A percentile compares a stretch with the other conserved stretches of the same genome.
Evolutionary conservation across 1,284 basidiomycete species (phyloP).

Genomic region (Termitomyces sp.): DNA sequence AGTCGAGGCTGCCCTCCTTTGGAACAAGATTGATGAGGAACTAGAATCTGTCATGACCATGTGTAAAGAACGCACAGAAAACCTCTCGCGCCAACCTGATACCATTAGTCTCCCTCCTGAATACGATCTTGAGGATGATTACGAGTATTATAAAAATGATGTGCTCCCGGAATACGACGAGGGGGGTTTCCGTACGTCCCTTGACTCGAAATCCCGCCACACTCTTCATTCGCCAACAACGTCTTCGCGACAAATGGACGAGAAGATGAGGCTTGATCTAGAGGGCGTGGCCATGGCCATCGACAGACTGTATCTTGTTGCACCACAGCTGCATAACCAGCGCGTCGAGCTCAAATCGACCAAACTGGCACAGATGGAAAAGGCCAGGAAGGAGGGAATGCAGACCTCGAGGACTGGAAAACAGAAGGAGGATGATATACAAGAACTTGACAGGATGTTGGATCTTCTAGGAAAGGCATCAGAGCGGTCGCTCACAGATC

Average conservation of each 20-base stretch:
- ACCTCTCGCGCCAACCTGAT: constrained; percentile 31
- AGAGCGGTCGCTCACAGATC: constrained; percentile 58
- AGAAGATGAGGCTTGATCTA: constrained; percentile 77
- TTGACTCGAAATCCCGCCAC: constrained; percentile 32
- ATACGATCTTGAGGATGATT: constrained; percentile 65
- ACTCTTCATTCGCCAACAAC: constrained; percentile 19
- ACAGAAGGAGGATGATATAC: constrained; percentile 43
- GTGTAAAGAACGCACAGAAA: constrained; percentile 53
- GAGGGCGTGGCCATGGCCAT: constrained; percentile 82
- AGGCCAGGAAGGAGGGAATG: constrained; percentile 41
- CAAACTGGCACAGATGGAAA: constrained; percentile 63
- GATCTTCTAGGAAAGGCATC: constrained; percentile 70
- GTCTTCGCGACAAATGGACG: constrained; percentile 31
- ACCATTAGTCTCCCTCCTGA: constrained; percentile 52
- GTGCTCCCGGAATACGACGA: constrained; percentile 60
- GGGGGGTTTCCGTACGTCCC: constrained; percentile 26
- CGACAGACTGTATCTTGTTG: constrained; percentile 75
- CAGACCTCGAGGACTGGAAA: constrained; percentile 32
- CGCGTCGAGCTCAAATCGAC: constrained; percentile 73
- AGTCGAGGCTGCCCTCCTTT: constrained; percentile 64
- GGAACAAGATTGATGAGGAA: constrained; percentile 68
- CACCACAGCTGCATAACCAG: constrained; percentile 83
- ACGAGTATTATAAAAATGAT: constrained; percentile 41
- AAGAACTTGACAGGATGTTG: constrained; percentile 67
- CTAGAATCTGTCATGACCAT: constrained; percentile 64